These are phyloP conservation scores for Macrophomina phaseolina DNA, from an alignment of 2,329 filamentous ascomycete genomes.

Conservation along the genomic window DNA sequence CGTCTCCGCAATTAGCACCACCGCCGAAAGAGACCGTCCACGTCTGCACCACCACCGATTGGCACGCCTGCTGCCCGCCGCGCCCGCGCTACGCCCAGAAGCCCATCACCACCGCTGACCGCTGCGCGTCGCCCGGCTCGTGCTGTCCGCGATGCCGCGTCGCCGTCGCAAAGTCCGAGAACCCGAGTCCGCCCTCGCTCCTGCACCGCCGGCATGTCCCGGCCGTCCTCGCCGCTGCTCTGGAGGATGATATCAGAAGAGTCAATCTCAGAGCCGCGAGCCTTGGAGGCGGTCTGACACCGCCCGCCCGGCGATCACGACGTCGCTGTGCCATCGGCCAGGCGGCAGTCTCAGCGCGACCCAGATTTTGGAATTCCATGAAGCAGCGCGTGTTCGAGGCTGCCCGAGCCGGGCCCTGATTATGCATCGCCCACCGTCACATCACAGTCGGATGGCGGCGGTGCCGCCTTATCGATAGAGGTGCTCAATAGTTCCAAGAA, in stretches of 20 bases:
- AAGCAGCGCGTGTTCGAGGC: constrained; percentile 17
- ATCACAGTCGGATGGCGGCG: neutral
- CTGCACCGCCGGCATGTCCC: neutral
- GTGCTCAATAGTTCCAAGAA: neutral
- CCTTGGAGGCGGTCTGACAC: constrained; percentile 13
- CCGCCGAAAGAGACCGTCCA: neutral
- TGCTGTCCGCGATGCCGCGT: neutral
- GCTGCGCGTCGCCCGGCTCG: constrained; percentile 2
- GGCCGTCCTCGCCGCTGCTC: neutral
- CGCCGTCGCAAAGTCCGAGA: too few relatives aligned
- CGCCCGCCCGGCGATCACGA: constrained; percentile 1
- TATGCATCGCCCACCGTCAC: constrained; percentile 12
- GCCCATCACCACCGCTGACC: neutral
- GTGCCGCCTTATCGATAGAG: constrained; percentile 14
- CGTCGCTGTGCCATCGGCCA: neutral
- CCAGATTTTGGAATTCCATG: neutral
- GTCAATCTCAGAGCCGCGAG: neutral
- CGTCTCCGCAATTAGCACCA: constrained; percentile 19
- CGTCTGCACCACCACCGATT: constrained; percentile 15
- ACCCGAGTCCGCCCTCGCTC: too few relatives aligned
- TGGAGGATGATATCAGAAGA: neutral
- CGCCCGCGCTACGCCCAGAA: neutral
- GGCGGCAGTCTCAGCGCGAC: constrained; percentile 5
- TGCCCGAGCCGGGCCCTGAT: neutral
- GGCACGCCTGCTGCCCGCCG: neutral